phyloP scores from a whole-genome alignment of 495 filamentous ascomycete species.

The Lasiosphaeria ovina region DNA sequence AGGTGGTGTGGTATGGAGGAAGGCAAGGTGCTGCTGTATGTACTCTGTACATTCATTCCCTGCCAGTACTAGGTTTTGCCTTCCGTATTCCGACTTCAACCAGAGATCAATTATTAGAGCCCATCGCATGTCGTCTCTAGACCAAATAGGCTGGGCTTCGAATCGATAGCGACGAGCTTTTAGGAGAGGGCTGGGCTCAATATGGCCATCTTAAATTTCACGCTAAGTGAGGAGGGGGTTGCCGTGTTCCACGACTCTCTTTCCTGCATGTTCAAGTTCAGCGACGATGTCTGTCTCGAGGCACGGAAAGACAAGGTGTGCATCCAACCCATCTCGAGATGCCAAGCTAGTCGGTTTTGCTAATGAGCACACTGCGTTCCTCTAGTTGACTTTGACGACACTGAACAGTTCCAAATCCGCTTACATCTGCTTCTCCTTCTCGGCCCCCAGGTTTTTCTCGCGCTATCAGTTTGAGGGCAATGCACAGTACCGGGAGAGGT shows the following conservation, averaged over 20 bases:
- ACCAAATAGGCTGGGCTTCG: too few relatives aligned
- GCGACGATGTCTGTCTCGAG: conserved; percentile 84
- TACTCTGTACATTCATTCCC: too few relatives aligned
- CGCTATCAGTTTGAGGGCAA: conserved; percentile 63
- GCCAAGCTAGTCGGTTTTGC: not conserved
- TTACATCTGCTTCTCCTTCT: conserved; percentile 78
- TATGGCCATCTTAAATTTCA: conserved; percentile 64
- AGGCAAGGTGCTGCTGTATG: too few relatives aligned
- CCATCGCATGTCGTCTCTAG: too few relatives aligned
- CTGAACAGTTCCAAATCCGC: conserved; percentile 93
- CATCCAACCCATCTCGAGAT: too few relatives aligned
- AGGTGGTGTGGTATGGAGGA: too few relatives aligned
- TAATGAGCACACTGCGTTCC: conserved; percentile 5
- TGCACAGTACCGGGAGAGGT: conserved; percentile 45
- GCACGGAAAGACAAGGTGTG: conserved; percentile 68
- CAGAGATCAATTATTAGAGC: too few relatives aligned
- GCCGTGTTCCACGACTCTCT: conserved; percentile 76
- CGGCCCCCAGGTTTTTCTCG: conserved; percentile 74
- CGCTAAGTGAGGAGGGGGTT: conserved; percentile 71
- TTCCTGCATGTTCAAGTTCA: conserved; percentile 88
- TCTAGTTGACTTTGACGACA: conserved; percentile 73
- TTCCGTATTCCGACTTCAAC: too few relatives aligned
- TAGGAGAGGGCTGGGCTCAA: not conserved
- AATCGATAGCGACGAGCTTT: not conserved
- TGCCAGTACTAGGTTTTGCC: too few relatives aligned